Evolutionary conservation across 257 asterid species (phyloP).

Genomic region (Solanum microdontum): DNA sequence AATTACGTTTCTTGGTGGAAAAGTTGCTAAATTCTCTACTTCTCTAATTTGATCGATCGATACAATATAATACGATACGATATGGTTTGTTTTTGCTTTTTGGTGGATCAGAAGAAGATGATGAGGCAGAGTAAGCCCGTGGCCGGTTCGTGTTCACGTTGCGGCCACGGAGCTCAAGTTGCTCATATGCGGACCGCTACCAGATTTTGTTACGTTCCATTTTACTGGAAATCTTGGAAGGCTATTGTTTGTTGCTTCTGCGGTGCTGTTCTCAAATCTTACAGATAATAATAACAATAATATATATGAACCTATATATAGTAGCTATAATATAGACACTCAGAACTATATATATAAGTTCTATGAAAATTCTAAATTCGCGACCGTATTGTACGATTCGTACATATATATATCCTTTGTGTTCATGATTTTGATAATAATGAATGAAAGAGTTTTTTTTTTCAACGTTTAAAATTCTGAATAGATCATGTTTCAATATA

Average conservation of each 20-base stretch:
- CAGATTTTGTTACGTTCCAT: slow-evolving; percentile 65
- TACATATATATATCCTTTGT: background rate
- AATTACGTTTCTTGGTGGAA: background rate
- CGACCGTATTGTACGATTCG: no score
- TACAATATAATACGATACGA: background rate
- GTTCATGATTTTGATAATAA: background rate
- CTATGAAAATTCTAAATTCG: background rate
- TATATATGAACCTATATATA: background rate
- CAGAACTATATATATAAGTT: background rate
- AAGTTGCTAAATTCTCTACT: background rate
- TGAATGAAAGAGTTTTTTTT: background rate
- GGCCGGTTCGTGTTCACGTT: slow-evolving; percentile 73
- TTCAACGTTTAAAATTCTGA: background rate
- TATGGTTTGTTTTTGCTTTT: slow-evolving; percentile 66
- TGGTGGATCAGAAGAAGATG: slow-evolving; percentile 69
- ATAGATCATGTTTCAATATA: background rate
- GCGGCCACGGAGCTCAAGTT: slow-evolving; percentile 57
- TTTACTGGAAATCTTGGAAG: slow-evolving; percentile 67
- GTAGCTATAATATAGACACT: background rate
- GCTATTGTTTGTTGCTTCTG: slow-evolving; percentile 63
- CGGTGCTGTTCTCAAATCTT: slow-evolving; percentile 61
- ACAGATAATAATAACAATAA: slow-evolving; percentile 16
- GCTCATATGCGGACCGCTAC: slow-evolving; percentile 67
- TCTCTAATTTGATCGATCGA: background rate
- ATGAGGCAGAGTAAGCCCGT: slow-evolving; percentile 49